Conservation (phyloP, 106 monocot genomes). For the Narthecium ossifragum region DNA sequence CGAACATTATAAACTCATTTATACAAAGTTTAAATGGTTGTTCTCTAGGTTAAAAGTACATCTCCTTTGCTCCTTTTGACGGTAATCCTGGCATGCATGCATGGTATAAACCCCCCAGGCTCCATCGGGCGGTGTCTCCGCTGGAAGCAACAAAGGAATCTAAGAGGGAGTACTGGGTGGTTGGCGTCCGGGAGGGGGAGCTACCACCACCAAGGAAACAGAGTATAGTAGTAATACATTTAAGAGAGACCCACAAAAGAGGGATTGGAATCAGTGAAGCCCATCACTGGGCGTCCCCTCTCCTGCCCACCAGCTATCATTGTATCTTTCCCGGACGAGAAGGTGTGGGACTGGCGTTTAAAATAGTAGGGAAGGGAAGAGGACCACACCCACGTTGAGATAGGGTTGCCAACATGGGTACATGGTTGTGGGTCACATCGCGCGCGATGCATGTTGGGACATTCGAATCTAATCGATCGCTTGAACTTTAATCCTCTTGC, state of each 20-base stretch:
- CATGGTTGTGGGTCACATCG: background rate
- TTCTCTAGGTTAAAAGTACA: too few relatives aligned
- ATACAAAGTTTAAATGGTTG: too few relatives aligned
- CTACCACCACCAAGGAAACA: slow-evolving; percentile 2
- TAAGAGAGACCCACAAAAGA: background rate
- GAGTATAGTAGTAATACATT: background rate
- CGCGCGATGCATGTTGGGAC: too few relatives aligned
- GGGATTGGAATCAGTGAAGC: background rate
- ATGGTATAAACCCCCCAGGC: too few relatives aligned
- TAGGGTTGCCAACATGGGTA: background rate
- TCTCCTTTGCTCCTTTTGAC: background rate
- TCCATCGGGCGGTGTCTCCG: background rate
- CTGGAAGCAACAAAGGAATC: background rate
- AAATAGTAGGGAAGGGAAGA: background rate
- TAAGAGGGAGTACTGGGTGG: background rate
- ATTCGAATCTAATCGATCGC: too few relatives aligned
- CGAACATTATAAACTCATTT: too few relatives aligned
- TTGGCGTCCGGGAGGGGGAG: background rate
- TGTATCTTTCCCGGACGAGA: background rate
- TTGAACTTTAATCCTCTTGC: too few relatives aligned
- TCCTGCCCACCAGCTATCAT: background rate
- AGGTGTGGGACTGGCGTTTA: background rate
- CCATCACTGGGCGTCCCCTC: background rate
- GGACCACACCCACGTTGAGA: background rate
- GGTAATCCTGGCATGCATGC: background rate